Evolutionary conservation across 495 filamentous ascomycete genomes (phyloP).

Genomic region (Tuber borchii): DNA sequence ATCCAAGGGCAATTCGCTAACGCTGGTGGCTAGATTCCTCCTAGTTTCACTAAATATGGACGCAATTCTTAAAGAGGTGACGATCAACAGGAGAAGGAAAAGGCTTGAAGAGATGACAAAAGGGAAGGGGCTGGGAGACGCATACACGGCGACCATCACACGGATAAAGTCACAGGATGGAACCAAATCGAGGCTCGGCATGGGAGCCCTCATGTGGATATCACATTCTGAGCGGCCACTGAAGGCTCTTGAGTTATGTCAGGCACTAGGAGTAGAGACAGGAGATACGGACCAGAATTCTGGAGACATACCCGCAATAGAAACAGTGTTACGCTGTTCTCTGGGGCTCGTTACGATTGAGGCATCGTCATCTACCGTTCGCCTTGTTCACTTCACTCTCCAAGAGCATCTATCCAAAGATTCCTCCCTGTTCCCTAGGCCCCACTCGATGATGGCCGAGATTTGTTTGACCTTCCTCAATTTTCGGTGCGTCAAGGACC

Average conservation of each 20-base stretch:
- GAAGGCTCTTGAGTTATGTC: neutral
- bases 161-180: too few relatives aligned
- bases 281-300: neutral
- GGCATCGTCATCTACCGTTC: neutral
- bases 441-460: too few relatives aligned
- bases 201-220: neutral
- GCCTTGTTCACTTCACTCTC: neutral
- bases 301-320: neutral
- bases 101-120: too few relatives aligned
- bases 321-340: neutral
- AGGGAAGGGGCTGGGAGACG: too few relatives aligned
- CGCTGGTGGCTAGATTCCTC: neutral
- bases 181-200: too few relatives aligned
- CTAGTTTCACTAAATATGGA: neutral
- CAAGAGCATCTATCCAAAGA: neutral
- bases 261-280: neutral
- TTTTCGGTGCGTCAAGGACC: neutral
- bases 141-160: too few relatives aligned
- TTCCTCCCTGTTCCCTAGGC: too few relatives aligned
- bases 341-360: neutral
- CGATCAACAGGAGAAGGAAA: too few relatives aligned
- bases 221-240: neutral
- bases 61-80: too few relatives aligned
- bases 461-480: neutral
- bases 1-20: neutral